Conservation (phyloP, 495 filamentous ascomycete species). For the Hypoxylon lienhwacheense region DNA sequence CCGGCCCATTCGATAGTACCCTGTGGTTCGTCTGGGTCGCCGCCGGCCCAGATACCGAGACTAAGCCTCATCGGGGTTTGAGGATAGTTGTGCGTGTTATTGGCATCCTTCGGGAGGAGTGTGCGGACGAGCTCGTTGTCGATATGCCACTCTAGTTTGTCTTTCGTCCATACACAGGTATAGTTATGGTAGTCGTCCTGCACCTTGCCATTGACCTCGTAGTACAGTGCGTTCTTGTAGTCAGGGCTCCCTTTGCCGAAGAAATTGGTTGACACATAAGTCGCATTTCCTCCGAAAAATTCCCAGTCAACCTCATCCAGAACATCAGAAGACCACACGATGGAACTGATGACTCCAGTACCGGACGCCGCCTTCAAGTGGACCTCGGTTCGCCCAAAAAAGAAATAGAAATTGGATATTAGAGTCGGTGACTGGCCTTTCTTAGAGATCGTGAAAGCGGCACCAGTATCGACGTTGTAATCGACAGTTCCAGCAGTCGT, state of each 20-base stretch:
- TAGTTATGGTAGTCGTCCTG: conserved; percentile 72
- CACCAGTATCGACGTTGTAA: conserved; percentile 58
- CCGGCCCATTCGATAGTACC: conserved; percentile 74
- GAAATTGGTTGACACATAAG: conserved; percentile 74
- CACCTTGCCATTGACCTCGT: conserved; percentile 46
- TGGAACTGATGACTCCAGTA: conserved; percentile 76
- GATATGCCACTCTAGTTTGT: conserved; percentile 70
- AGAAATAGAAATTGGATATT: conserved; percentile 72
- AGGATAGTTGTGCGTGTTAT: conserved; percentile 68
- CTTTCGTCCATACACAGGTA: conserved; percentile 78
- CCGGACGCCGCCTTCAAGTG: conserved; percentile 73
- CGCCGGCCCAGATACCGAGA: conserved; percentile 85
- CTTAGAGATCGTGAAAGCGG: conserved; percentile 71
- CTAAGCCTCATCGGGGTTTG: conserved; percentile 86
- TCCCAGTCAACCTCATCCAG: conserved; percentile 93
- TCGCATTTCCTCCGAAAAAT: conserved; percentile 69
- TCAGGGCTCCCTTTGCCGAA: conserved; percentile 75
- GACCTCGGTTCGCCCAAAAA: conserved; percentile 74
- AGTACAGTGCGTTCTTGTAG: conserved; percentile 59
- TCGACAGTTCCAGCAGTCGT: conserved; percentile 59
- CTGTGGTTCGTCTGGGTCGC: conserved; percentile 62
- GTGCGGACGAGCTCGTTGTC: conserved; percentile 69
- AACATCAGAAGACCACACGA: conserved; percentile 80
- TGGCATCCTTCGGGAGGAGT: conserved; percentile 64
- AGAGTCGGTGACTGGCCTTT: conserved; percentile 75